Conservation (phyloP, 257 asterid genomes). For the Solanum tarapatanum region DNA sequence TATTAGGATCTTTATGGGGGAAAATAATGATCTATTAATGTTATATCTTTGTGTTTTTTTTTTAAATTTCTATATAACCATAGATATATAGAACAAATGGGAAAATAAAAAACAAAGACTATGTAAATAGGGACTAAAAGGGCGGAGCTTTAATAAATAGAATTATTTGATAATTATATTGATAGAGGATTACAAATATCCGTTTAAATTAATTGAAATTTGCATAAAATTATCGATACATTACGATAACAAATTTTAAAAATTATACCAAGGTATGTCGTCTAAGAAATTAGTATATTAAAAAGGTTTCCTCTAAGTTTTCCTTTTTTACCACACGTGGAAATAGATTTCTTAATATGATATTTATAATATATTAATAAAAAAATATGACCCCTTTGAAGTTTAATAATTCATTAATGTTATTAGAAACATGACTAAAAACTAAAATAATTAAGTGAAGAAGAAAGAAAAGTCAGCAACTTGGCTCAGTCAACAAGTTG, state of each 20-base stretch:
- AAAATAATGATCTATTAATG: background rate
- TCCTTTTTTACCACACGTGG: background rate
- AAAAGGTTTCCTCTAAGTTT: background rate
- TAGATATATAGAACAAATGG: background rate
- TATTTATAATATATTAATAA: background rate
- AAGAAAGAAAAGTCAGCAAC: background rate
- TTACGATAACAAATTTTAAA: too few species aligned
- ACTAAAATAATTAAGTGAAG: background rate
- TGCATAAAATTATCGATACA: fast-evolving
- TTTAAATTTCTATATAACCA: background rate
- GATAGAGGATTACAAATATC: too few species aligned
- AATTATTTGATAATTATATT: too few species aligned
- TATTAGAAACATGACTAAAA: background rate
- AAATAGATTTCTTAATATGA: background rate
- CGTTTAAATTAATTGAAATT: too few species aligned
- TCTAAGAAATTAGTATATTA: too few species aligned
- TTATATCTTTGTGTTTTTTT: background rate
- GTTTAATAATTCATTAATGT: background rate
- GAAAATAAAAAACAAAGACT: too few species aligned
- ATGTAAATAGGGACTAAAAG: too few species aligned
- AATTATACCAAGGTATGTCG: background rate
- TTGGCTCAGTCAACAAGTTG: background rate
- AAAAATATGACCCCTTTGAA: background rate
- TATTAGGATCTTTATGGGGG: background rate
- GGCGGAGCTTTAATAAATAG: background rate